Conservation (phyloP, 106 monocot species). For the Chionographis japonica region DNA sequence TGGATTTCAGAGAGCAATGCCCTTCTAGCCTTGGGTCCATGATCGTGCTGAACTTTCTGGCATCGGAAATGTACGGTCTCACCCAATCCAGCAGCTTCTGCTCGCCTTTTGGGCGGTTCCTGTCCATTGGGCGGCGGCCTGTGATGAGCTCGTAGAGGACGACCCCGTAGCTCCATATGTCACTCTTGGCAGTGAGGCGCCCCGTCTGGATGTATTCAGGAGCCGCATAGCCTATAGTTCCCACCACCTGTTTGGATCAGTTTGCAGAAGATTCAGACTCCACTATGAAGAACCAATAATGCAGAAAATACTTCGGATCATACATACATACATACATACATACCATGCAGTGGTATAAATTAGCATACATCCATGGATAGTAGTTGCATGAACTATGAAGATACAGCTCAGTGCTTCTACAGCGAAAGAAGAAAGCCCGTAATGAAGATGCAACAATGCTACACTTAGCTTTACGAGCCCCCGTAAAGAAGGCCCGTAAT, state of each 20-base stretch:
- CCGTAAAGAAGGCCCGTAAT: too few relatives aligned
- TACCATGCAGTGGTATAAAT: too few relatives aligned
- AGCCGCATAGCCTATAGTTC: constrained; percentile 83
- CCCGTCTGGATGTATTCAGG: constrained; percentile 88
- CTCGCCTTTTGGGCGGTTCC: constrained; percentile 66
- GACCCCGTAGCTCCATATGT: constrained; percentile 88
- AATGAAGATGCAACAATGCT: too few relatives aligned
- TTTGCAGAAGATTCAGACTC: background rate
- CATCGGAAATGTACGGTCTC: constrained; percentile 57
- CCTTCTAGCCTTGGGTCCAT: constrained; percentile 61
- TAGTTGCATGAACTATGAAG: too few relatives aligned
- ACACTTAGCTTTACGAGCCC: too few relatives aligned
- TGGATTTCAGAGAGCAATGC: constrained; percentile 41
- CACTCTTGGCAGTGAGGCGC: constrained; percentile 62
- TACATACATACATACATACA: too few relatives aligned
- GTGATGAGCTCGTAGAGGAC: constrained; percentile 90
- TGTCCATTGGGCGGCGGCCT: constrained; percentile 64
- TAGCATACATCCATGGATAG: too few relatives aligned
- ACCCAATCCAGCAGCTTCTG: constrained; percentile 85
- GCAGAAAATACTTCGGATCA: too few relatives aligned
- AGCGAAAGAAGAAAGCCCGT: too few relatives aligned
- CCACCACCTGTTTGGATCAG: constrained; percentile 56
- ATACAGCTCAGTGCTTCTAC: too few relatives aligned
- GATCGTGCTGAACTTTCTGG: constrained; percentile 54
- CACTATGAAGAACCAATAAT: background rate